Conservation (phyloP, 75 land plant species). For the Larix kaempferi region DNA sequence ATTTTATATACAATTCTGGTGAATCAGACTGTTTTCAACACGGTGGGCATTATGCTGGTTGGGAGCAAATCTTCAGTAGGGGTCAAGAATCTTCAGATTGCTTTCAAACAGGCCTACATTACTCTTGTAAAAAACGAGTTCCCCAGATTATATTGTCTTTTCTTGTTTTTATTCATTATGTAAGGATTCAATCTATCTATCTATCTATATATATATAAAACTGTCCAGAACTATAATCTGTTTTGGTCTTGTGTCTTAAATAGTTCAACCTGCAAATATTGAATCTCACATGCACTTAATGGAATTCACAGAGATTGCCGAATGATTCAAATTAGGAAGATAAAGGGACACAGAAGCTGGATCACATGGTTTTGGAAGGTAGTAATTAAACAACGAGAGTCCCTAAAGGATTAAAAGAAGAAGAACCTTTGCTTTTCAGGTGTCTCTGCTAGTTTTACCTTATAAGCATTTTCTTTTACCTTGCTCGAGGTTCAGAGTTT, state of each 20-base stretch:
- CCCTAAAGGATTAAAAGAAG: slow-evolving; percentile 37
- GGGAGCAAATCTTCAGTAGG: too few relatives aligned
- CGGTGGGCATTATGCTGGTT: too few relatives aligned
- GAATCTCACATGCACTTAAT: slow-evolving; percentile 5
- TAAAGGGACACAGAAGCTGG: slow-evolving; percentile 36
- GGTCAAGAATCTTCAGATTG: too few relatives aligned
- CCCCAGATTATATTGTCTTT: too few relatives aligned
- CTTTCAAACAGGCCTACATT: too few relatives aligned
- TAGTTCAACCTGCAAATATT: background rate
- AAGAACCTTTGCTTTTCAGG: slow-evolving; percentile 51
- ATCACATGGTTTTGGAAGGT: slow-evolving; percentile 26
- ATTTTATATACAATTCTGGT: too few relatives aligned
- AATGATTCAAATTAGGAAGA: slow-evolving; percentile 49
- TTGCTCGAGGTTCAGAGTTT: background rate
- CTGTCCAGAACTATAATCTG: background rate
- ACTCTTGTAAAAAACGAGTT: too few relatives aligned
- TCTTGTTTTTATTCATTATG: too few relatives aligned
- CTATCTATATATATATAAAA: too few relatives aligned
- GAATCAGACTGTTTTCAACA: too few relatives aligned
- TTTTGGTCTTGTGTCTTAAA: background rate
- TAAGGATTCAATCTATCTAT: too few relatives aligned
- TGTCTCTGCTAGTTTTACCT: slow-evolving; percentile 16
- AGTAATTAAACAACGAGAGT: slow-evolving; percentile 46
- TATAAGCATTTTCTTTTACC: background rate
- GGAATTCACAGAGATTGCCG: slow-evolving; percentile 73